Evolutionary conservation across 2,329 filamentous ascomycete genomes (phyloP).

Genomic region (Alternaria incomplexa): DNA sequence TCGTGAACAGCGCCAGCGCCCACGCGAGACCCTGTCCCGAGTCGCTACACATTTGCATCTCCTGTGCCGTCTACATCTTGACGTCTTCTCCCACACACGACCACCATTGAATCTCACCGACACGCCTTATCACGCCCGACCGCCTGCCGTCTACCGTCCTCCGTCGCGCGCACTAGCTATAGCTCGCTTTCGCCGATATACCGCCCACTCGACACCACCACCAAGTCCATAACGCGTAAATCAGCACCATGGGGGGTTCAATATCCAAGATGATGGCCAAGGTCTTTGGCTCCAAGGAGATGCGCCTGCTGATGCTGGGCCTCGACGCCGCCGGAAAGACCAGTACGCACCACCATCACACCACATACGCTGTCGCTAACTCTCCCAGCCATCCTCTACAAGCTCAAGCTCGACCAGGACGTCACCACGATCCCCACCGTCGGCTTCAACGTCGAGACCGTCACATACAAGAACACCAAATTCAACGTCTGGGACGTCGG

Average conservation of each 20-base stretch:
- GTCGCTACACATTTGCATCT: neutral
- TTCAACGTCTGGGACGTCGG: conserved; percentile 99
- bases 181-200: neutral
- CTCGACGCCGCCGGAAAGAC: conserved; percentile 98
- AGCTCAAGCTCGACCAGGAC: conserved; percentile 99
- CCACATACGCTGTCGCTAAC: conserved; percentile 20
- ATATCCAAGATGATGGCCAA: conserved; percentile 97
- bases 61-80: neutral
- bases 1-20: conserved; percentile 7
- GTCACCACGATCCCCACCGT: conserved; percentile 99
- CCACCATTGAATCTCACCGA: neutral
- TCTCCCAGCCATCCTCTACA: conserved; percentile 83
- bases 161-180: neutral
- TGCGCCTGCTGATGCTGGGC: conserved; percentile 96
- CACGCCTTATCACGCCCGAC: neutral
- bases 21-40: conserved; percentile 1
- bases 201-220: neutral
- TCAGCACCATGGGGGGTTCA: conserved; percentile 80
- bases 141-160: neutral
- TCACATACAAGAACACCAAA: conserved; percentile 99
- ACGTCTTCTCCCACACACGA: neutral
- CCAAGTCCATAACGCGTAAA: conserved; percentile 15
- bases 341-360: conserved; percentile 54
- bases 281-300: conserved; percentile 99
- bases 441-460: conserved; percentile 99